Conservation (phyloP, 345 rosid species). For the Streptanthus diversifolius region DNA sequence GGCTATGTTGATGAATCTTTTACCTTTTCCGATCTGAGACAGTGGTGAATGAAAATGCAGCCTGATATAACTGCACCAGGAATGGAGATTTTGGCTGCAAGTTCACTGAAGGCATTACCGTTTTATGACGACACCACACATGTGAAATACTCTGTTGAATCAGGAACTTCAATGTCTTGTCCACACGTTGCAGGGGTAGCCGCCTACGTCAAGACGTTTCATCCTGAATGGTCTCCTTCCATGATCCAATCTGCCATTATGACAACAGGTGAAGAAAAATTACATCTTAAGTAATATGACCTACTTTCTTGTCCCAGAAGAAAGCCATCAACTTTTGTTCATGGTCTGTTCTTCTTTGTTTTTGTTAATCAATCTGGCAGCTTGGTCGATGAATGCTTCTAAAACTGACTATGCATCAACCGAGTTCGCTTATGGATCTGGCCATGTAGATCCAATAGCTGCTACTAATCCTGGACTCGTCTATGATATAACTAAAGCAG, state of each 20-base stretch:
- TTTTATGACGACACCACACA: constrained; percentile 9
- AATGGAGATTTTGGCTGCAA: constrained; percentile 50
- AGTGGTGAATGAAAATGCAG: constrained; percentile 29
- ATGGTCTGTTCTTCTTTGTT: not conserved
- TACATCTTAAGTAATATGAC: not conserved
- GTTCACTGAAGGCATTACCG: constrained; percentile 22
- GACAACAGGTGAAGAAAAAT: constrained; percentile 34
- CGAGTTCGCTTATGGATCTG: constrained; percentile 38
- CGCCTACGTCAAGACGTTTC: constrained; percentile 39
- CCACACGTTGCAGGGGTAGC: constrained; percentile 42
- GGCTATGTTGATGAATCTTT: not conserved
- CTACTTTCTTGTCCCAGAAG: not conserved
- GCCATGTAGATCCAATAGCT: constrained; percentile 38
- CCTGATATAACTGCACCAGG: constrained; percentile 62
- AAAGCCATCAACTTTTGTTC: not conserved
- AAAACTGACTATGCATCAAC: not conserved
- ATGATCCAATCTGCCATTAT: constrained; percentile 43
- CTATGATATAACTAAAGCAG: constrained; percentile 27
- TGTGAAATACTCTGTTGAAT: constrained; percentile 25
- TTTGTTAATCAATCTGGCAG: constrained; percentile 6
- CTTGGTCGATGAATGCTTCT: constrained; percentile 25
- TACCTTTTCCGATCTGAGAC: not conserved
- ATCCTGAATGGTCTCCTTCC: constrained; percentile 54
- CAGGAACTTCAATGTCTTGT: constrained; percentile 52
- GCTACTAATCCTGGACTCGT: constrained; percentile 38